Conservation (phyloP, 2,329 filamentous ascomycete species). For the Domatiomyces catenatus region DNA sequence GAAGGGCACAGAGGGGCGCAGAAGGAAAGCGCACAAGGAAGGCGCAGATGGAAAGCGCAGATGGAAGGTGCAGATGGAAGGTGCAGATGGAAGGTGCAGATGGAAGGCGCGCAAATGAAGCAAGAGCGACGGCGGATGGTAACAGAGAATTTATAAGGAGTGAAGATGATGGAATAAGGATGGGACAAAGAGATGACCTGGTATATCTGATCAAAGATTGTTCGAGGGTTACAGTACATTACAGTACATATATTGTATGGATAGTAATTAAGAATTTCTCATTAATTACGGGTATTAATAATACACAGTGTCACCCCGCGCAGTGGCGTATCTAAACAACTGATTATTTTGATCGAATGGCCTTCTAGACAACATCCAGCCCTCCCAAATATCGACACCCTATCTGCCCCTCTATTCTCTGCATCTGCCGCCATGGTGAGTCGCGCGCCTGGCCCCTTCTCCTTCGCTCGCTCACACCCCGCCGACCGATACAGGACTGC, state of each 20-base stretch:
- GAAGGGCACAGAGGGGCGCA: neutral
- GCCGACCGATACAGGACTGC: conserved; percentile 66
- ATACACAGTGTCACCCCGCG: too few species aligned
- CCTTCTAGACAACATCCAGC: too few species aligned
- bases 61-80: neutral
- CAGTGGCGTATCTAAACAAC: too few species aligned
- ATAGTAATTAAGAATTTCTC: too few species aligned
- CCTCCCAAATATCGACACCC: neutral
- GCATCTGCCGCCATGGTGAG: conserved; percentile 7
- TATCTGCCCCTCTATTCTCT: neutral
- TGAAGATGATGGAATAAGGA: too few species aligned
- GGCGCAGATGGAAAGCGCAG: neutral
- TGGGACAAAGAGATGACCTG: too few species aligned
- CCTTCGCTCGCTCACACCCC: conserved; percentile 3
- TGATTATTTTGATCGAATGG: too few species aligned
- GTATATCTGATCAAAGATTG: too few species aligned
- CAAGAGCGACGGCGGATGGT: neutral
- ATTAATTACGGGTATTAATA: too few species aligned
- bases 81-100: neutral
- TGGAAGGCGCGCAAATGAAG: neutral
- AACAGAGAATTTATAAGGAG: neutral
- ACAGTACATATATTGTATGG: too few species aligned
- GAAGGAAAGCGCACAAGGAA: neutral
- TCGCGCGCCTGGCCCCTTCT: neutral
- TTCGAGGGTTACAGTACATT: too few species aligned